A percentile compares a stretch with the other conserved stretches of the same genome.
Conservation (phyloP, 768 basidiomycete genomes). For the Cantharellus cinnabarinus region DNA sequence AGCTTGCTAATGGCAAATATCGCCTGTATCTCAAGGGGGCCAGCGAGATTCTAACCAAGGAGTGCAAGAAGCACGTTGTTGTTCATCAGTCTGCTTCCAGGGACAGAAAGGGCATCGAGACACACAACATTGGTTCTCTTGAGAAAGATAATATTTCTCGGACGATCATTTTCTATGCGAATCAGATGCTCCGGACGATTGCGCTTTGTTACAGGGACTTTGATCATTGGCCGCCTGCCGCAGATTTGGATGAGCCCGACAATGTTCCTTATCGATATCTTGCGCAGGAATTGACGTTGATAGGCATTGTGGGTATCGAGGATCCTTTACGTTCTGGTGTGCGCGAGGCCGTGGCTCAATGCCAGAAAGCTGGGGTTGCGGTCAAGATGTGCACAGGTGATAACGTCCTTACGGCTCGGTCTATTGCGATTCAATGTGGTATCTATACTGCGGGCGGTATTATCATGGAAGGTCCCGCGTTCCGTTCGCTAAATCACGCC, state of each 20-base stretch:
- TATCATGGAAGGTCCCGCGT: conserved; percentile 94
- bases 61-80: conserved; percentile 52
- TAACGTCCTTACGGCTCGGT: conserved; percentile 87
- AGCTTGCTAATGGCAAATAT: conserved; percentile 29
- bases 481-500: conserved; percentile 49
- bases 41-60: conserved; percentile 73
- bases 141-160: conserved; percentile 67
- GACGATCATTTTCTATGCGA: conserved; percentile 96
- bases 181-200: conserved; percentile 86
- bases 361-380: conserved; percentile 70
- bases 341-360: conserved; percentile 68
- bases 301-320: conserved; percentile 86
- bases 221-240: conserved; percentile 57
- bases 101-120: conserved; percentile 25
- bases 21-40: conserved; percentile 84
- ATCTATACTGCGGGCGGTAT: conserved; percentile 87
- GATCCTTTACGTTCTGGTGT: conserved; percentile 89
- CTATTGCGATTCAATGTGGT: conserved; percentile 89
- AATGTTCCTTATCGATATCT: conserved; percentile 57
- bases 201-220: conserved; percentile 88
- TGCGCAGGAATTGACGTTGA: conserved; percentile 53
- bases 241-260: conserved; percentile 22
- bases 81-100: conserved; percentile 22
- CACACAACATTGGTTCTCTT: conserved; percentile 38
- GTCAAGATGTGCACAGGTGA: conserved; percentile 99